phyloP scores from a whole-genome alignment of 257 asterid genomes.

The Ligustrum vulgare region DNA sequence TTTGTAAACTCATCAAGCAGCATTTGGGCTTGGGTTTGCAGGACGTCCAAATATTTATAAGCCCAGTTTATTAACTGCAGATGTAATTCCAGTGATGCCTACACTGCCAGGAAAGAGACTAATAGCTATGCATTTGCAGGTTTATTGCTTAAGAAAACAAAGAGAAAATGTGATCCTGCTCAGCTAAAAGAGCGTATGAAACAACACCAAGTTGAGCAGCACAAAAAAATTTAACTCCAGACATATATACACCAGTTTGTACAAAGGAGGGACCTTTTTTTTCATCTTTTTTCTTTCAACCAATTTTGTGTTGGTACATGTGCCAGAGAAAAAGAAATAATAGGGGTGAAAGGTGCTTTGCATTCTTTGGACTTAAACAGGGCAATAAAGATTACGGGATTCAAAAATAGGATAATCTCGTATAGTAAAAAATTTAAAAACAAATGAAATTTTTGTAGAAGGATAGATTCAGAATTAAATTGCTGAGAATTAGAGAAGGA shows the following conservation, averaged over 20 bases:
- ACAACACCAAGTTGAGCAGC: background rate
- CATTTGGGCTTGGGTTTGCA: background rate
- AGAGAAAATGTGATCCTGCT: background rate
- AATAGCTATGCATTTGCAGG: background rate
- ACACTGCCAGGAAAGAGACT: background rate
- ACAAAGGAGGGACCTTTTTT: background rate
- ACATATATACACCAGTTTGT: background rate
- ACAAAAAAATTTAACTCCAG: background rate
- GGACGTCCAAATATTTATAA: background rate
- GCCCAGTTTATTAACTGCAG: background rate
- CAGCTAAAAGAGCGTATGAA: background rate
- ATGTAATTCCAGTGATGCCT: background rate
- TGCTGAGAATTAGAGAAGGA: background rate
- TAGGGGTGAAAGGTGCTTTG: background rate
- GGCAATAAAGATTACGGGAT: background rate
- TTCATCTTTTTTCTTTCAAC: too few species aligned
- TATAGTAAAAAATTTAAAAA: background rate
- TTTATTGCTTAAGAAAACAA: too few species aligned
- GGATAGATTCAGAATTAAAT: background rate
- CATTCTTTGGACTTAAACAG: background rate
- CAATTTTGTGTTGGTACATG: background rate
- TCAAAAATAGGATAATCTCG: background rate
- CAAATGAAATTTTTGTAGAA: background rate
- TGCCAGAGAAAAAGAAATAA: background rate
- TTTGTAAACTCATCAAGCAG: background rate